A percentile compares a stretch with the other conserved stretches of the same genome.
Conservation (phyloP, 2,329 filamentous ascomycete genomes). For the Pseudogymnoascus sp. region DNA sequence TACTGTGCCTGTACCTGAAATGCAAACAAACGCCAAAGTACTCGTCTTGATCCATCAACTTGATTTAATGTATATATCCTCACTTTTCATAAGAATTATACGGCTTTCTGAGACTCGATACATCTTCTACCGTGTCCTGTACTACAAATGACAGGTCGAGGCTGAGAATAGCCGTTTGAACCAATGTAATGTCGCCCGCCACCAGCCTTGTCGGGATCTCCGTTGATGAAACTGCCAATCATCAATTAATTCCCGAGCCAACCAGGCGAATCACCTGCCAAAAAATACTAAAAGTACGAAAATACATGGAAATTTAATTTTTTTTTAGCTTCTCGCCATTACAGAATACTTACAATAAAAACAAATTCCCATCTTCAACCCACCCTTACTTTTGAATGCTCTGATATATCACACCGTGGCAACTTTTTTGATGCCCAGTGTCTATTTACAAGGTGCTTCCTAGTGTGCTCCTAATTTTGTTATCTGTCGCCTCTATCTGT, state of each 20-base stretch:
- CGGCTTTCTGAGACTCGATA: not conserved
- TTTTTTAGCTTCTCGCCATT: not conserved
- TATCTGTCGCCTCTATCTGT: not conserved
- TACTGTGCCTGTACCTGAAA: not conserved
- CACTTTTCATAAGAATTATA: not conserved
- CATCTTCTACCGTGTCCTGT: not conserved
- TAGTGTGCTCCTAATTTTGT: not conserved
- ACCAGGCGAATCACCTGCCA: not conserved
- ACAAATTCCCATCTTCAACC: not conserved
- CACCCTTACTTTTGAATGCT: not conserved
- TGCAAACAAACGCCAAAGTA: not conserved
- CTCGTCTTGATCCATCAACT: not conserved
- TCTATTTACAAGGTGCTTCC: not conserved
- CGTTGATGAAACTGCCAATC: not conserved
- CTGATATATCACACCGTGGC: not conserved
- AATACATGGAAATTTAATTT: conserved; percentile 3
- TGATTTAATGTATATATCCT: not conserved
- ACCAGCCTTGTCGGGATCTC: not conserved
- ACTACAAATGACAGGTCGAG: not conserved
- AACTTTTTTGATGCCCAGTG: not conserved
- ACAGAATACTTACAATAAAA: not conserved
- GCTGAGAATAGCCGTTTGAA: not conserved
- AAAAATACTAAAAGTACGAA: not conserved
- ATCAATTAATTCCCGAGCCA: not conserved
- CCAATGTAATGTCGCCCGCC: not conserved